A percentile compares a stretch with the other conserved stretches of the same genome.
phyloP scores from a whole-genome alignment of 2,329 filamentous ascomycete genomes.

The Dissoconium aciculare region DNA sequence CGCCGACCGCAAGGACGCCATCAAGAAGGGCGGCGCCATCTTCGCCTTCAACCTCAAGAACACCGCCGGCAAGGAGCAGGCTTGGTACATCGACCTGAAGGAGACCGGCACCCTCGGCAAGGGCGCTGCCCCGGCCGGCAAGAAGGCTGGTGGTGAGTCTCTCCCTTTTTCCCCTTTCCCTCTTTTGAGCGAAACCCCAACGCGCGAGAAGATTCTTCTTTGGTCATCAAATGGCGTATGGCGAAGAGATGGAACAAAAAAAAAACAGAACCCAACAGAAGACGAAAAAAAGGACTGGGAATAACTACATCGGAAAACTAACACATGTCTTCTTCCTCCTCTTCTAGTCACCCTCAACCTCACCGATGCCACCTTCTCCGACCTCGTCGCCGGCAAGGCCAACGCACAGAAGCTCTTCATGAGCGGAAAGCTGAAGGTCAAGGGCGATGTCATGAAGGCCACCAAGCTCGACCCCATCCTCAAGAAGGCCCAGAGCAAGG shows the following conservation, averaged over 20 bases:
- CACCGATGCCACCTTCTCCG: conserved; percentile 72
- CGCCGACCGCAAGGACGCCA: conserved; percentile 66
- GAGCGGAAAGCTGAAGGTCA: conserved; percentile 96
- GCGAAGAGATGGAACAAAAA: no score
- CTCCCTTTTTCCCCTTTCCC: background rate
- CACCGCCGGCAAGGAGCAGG: conserved; percentile 57
- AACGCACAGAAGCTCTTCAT: conserved; percentile 95
- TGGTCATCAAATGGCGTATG: no score
- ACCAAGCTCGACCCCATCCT: conserved; percentile 90
- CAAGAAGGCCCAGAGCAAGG: conserved; percentile 70
- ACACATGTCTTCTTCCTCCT: no score
- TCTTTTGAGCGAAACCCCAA: no score
- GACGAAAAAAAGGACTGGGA: background rate
- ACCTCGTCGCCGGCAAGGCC: conserved; percentile 70
- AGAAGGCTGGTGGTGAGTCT: conserved; percentile 65
- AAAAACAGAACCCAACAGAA: no score
- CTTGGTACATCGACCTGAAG: conserved; percentile 95
- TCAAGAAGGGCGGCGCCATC: conserved; percentile 75
- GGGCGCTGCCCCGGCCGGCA: conserved; percentile 51
- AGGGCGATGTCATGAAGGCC: conserved; percentile 96
- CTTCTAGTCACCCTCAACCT: conserved; percentile 67
- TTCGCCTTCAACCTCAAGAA: conserved; percentile 94
- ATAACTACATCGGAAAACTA: conserved; percentile 5
- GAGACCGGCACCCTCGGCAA: conserved; percentile 68
- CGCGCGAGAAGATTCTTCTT: no score